phyloP scores from a whole-genome alignment of 1,284 basidiomycete genomes.

The Austroboletus olivaceoglutinosus region DNA sequence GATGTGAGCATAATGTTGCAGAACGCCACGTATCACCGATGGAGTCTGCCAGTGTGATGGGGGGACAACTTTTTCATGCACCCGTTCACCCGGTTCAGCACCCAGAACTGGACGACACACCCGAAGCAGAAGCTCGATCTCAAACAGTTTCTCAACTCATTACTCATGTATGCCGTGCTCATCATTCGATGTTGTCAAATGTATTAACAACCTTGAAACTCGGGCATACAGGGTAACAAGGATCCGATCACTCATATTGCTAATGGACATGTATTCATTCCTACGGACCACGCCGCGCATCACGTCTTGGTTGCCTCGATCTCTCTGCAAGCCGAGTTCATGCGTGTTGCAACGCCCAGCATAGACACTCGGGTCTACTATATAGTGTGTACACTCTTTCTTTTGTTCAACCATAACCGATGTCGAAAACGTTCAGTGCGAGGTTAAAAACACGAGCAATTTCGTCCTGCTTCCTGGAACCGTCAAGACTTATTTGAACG shows the following conservation, averaged over 20 bases:
- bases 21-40: too few species aligned
- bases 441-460: slow-evolving; percentile 20
- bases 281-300: slow-evolving; percentile 14
- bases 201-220: not conserved
- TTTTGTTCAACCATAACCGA: not conserved
- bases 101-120: not conserved
- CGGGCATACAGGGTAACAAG: slow-evolving; percentile 8
- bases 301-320: slow-evolving; percentile 23
- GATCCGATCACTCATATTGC: slow-evolving; percentile 19
- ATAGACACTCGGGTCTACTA: slow-evolving; percentile 21
- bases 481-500: slow-evolving; percentile 23
- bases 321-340: slow-evolving; percentile 19
- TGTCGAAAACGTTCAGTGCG: slow-evolving; percentile 12
- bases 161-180: slow-evolving; percentile 5
- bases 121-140: not conserved
- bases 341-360: slow-evolving; percentile 20
- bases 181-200: not conserved
- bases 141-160: slow-evolving; percentile 13
- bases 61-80: too few species aligned
- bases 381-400: slow-evolving; percentile 4
- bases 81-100: not conserved
- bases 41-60: too few species aligned
- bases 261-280: slow-evolving; percentile 13
- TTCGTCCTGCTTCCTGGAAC: slow-evolving; percentile 20
- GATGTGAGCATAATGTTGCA: too few species aligned